phyloP scores from a whole-genome alignment of 2,329 filamentous ascomycete species.

The Periconia digitata region DNA sequence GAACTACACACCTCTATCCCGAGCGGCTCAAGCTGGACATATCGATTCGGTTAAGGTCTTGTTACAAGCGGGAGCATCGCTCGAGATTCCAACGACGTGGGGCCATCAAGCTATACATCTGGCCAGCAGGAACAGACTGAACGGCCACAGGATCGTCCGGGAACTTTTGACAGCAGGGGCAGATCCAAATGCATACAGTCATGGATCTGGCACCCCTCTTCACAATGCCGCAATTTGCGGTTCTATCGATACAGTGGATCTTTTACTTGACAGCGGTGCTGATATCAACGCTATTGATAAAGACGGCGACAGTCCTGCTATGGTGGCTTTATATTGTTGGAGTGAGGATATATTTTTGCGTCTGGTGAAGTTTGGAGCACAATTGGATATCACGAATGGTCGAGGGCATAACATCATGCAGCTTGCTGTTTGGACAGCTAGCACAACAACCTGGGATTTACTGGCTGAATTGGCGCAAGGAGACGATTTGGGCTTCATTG shows the following conservation, averaged over 20 bases:
- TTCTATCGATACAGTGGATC: not conserved
- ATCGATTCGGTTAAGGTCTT: not conserved
- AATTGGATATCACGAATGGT: not conserved
- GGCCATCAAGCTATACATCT: slow-evolving; percentile 4
- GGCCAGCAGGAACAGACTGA: slow-evolving; percentile 2
- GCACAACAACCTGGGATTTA: not conserved
- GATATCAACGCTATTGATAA: slow-evolving; percentile 1
- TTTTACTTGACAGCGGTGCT: not conserved
- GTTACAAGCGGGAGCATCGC: not conserved
- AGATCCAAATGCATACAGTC: slow-evolving; percentile 1
- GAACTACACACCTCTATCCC: slow-evolving; percentile 7
- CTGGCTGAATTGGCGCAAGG: not conserved
- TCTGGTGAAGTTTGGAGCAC: not conserved
- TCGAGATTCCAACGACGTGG: not conserved
- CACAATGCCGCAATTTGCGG: slow-evolving; percentile 3
- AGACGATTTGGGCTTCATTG: not conserved
- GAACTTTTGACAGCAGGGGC: not conserved
- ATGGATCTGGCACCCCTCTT: slow-evolving; percentile 1
- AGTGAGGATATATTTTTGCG: slow-evolving; percentile 1
- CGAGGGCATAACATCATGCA: slow-evolving; percentile 2
- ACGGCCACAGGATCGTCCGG: not conserved
- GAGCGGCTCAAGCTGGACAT: slow-evolving; percentile 7
- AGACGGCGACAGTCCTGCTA: not conserved
- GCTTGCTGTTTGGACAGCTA: slow-evolving; percentile 1
- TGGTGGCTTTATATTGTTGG: slow-evolving; percentile 3